Base-by-base conservation (phyloP, 2,329 filamentous ascomycete genomes). In the Ascochyta pisi region DNA sequence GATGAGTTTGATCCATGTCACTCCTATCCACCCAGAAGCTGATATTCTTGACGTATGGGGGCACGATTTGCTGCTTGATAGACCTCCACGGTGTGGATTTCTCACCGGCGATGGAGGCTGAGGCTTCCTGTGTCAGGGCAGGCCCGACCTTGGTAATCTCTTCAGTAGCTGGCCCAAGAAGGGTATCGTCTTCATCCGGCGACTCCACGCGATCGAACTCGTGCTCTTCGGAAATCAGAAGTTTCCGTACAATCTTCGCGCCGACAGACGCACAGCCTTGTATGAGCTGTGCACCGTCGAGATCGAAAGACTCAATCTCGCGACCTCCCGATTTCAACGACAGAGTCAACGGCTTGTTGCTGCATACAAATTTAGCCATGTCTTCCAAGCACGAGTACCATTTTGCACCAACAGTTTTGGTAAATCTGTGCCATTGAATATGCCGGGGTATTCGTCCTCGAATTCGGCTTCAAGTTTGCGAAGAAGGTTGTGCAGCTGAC, bases 11-110 rank as follows among this genome's bases (percentile, higher is more conserved):
- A 4, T 16, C 47, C 9, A 54, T 10, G n/a, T 49, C 44, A n/a
- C 24, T 13, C 5, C 6, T 13, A 0, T 16, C 19, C n/a, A 54
- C 44, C 6, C 4, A 6, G 10, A 54, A 48, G 39, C 39, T 43
- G 31, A 54, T 45, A n/a, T 2, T 15, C 19, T 39, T 26, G 4
- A 54, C 39, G 26, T 44, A 54, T 7, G 44, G 15, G 9, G 51
- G 51, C 4, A 54, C 12, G 1, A 49, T 4, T 4, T 22, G 10
- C n/a, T 44, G 37, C 6, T 31, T 41, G 23, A 39, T 3, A 1
- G 5, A 12, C 3, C 37, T 24, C 42, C 50, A 53, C 0, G 35
- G n/a, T 5, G 33, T 22, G 12, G n/a, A 1, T 10, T 34, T 31
- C 9, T 24, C n/a, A 6, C 3, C 22, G 2, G 5, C 24, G 2